Percentiles rank a stretch among this genome's conserved stretches.
These are phyloP conservation scores for Crithidia bombi DNA, from an alignment of 208 protist genomes.

Conservation along the genomic window DNA sequence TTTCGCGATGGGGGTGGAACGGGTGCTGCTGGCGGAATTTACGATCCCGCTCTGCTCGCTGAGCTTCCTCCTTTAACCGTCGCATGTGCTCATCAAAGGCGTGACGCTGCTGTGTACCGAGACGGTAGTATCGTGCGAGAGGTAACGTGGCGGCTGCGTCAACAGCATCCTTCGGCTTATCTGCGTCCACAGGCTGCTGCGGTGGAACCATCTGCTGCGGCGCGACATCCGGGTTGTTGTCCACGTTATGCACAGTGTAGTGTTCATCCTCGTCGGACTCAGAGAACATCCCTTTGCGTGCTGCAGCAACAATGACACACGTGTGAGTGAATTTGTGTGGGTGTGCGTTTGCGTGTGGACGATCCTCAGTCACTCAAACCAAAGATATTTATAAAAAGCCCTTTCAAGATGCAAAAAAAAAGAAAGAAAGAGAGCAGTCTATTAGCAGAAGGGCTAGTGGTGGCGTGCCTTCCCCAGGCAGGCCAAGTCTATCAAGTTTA, in stretches of 20 bases:
- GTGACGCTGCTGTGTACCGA: slow-evolving; percentile 72
- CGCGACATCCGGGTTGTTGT: not conserved
- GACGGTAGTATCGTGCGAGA: slow-evolving; percentile 45
- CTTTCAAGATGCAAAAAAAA: not conserved
- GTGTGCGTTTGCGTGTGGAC: not conserved
- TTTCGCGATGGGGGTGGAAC: slow-evolving; percentile 15
- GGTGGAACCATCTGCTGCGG: not conserved
- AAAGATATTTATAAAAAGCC: not conserved
- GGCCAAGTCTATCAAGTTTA: not conserved
- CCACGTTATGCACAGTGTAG: slow-evolving; percentile 34
- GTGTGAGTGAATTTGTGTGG: not conserved
- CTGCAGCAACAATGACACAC: not conserved
- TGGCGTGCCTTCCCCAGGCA: not conserved
- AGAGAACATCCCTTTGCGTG: slow-evolving; percentile 16
- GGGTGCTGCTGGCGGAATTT: slow-evolving; percentile 29
- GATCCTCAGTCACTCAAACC: not conserved
- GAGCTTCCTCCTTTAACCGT: slow-evolving; percentile 15
- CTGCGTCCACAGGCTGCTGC: not conserved
- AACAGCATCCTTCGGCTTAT: not conserved
- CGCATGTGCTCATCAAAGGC: slow-evolving; percentile 54
- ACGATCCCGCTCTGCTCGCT: slow-evolving; percentile 8
- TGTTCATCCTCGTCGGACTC: slow-evolving; percentile 29
- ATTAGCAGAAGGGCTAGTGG: not conserved
- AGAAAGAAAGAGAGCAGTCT: not conserved
- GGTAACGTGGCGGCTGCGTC: not conserved